These are phyloP conservation scores for Hymenoscyphus repandus DNA, from an alignment of 2,329 filamentous ascomycete genomes.

Conservation along the genomic window DNA sequence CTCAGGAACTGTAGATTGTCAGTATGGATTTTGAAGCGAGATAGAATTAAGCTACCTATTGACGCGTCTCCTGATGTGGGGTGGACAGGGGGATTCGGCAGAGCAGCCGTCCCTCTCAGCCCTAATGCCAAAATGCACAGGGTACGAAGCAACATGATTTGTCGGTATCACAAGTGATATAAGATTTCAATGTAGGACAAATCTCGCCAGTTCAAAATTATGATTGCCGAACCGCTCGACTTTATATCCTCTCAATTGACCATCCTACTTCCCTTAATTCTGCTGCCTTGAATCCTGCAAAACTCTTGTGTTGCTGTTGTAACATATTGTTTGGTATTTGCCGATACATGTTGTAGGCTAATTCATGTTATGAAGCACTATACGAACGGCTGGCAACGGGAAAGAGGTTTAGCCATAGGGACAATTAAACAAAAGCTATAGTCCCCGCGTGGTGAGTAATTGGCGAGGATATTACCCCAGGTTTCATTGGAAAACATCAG, in stretches of 20 bases:
- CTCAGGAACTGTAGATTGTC: neutral
- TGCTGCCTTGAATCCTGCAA: neutral
- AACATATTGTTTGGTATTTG: neutral
- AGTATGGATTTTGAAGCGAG: neutral
- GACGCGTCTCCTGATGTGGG: neutral
- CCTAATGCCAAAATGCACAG: slow-evolving; percentile 2
- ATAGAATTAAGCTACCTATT: neutral
- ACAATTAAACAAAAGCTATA: neutral
- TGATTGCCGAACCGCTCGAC: neutral
- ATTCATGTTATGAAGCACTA: neutral
- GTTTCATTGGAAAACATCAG: neutral
- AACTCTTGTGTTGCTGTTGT: neutral
- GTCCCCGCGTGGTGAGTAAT: neutral
- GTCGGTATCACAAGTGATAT: neutral
- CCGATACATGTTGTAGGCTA: neutral
- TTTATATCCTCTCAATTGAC: neutral
- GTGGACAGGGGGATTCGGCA: slow-evolving; percentile 6
- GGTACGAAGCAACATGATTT: neutral
- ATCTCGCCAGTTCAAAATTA: neutral
- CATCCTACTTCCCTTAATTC: neutral
- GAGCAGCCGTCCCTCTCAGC: slow-evolving; percentile 7
- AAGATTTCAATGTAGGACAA: neutral
- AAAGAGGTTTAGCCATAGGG: neutral
- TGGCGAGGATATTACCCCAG: neutral
- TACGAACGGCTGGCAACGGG: neutral